Conservation (phyloP, 768 basidiomycete species). For the Crassisporium funariophilum region DNA sequence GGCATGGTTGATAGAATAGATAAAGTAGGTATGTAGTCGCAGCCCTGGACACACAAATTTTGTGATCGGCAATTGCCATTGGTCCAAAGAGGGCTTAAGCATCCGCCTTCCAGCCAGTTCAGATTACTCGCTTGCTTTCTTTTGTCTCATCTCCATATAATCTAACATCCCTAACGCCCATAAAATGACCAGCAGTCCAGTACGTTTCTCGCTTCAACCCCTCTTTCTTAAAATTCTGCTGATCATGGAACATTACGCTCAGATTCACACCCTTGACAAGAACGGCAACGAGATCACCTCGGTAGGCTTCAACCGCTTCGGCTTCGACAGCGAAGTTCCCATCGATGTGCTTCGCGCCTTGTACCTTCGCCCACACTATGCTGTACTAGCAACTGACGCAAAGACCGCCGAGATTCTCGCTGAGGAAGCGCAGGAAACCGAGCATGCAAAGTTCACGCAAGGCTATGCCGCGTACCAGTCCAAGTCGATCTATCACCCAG, state of each 20-base stretch:
- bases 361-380: slow-evolving; percentile 84
- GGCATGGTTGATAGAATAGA: slow-evolving; percentile 75
- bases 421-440: slow-evolving; percentile 41
- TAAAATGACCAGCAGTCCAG: slow-evolving; percentile 18
- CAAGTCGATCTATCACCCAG: slow-evolving; percentile 84
- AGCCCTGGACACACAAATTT: slow-evolving; percentile 16
- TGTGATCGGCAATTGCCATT: slow-evolving; percentile 20
- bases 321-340: slow-evolving; percentile 85
- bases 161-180: slow-evolving; percentile 2
- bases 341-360: slow-evolving; percentile 83
- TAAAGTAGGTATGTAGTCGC: slow-evolving; percentile 10
- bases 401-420: slow-evolving; percentile 36
- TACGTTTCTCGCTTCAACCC: slow-evolving; percentile 11
- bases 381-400: slow-evolving; percentile 42
- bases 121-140: slow-evolving; percentile 7
- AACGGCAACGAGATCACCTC: slow-evolving; percentile 71
- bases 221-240: slow-evolving; percentile 1
- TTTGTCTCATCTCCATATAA: too few relatives aligned
- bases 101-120: neutral
- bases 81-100: neutral
- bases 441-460: slow-evolving; percentile 57
- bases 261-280: slow-evolving; percentile 74
- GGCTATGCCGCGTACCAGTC: slow-evolving; percentile 64
- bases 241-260: slow-evolving; percentile 19
- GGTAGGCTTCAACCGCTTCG: slow-evolving; percentile 86